Percentiles rank a stretch among this genome's conserved stretches.
Conservation (phyloP, 495 filamentous ascomycete species). For the Penicillium daleae region DNA sequence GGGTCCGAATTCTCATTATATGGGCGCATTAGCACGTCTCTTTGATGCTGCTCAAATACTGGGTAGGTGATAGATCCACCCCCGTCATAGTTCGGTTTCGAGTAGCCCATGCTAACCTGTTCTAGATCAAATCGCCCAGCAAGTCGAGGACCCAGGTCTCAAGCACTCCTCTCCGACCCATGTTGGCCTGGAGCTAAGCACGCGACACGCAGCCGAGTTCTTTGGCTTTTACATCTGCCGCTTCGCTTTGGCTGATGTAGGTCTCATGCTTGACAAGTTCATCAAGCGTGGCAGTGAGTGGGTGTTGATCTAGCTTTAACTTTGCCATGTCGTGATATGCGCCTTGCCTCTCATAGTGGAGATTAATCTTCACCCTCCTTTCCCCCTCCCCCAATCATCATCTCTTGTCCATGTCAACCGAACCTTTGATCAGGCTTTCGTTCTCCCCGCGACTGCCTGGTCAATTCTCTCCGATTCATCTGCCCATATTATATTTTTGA, state of each 20-base stretch:
- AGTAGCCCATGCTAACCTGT: constrained; percentile 22
- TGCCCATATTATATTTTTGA: constrained; percentile 29
- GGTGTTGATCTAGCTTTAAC: constrained; percentile 65
- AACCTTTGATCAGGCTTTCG: background rate
- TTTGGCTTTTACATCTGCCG: constrained; percentile 97
- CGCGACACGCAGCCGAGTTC: constrained; percentile 93
- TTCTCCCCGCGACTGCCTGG: background rate
- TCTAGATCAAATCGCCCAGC: constrained; percentile 91
- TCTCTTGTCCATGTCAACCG: background rate
- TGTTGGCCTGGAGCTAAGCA: constrained; percentile 90
- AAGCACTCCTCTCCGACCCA: constrained; percentile 83
- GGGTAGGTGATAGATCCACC: constrained; percentile 62
- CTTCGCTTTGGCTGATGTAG: constrained; percentile 84
- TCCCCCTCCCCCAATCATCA: background rate
- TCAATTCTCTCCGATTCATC: constrained; percentile 5
- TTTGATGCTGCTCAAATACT: constrained; percentile 94
- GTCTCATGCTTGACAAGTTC: constrained; percentile 91
- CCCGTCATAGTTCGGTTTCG: background rate
- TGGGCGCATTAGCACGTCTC: constrained; percentile 84
- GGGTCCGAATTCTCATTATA: constrained; percentile 87
- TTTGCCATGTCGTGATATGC: background rate
- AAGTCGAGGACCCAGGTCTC: constrained; percentile 91
- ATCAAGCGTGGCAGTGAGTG: constrained; percentile 95
- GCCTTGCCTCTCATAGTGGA: background rate
- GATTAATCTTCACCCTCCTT: background rate